Evolutionary conservation across 495 filamentous ascomycete genomes (phyloP).

Genomic region (Talaromyces stipitatus): DNA sequence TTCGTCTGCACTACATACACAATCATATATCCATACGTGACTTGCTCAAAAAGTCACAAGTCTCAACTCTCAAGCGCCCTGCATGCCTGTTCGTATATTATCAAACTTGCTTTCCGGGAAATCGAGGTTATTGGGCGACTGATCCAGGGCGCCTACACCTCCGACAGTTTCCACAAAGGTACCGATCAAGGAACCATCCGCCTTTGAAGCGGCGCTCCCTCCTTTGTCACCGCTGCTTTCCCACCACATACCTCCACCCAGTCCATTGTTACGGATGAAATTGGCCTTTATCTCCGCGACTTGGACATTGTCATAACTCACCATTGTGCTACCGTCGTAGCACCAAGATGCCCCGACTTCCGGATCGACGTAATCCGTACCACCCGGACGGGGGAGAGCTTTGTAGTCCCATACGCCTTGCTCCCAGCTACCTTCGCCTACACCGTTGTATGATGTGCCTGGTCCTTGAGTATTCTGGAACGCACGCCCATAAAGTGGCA

Average conservation of each 20-base stretch:
- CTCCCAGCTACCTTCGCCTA: conserved; percentile 64
- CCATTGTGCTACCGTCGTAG: conserved; percentile 63
- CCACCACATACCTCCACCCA: conserved; percentile 94
- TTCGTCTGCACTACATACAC: neutral
- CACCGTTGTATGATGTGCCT: conserved; percentile 57
- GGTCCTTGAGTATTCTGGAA: conserved; percentile 67
- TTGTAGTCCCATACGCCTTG: conserved; percentile 76
- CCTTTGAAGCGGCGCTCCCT: conserved; percentile 29
- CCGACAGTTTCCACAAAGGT: conserved; percentile 47
- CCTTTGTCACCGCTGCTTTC: conserved; percentile 74
- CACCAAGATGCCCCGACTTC: conserved; percentile 56
- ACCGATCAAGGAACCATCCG: conserved; percentile 54
- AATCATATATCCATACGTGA: neutral
- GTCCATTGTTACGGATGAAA: conserved; percentile 53
- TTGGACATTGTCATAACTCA: conserved; percentile 66
- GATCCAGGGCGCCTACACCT: conserved; percentile 44
- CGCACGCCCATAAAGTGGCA: conserved; percentile 80
- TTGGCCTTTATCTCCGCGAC: conserved; percentile 55
- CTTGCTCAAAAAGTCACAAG: neutral
- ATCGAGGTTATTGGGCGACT: conserved; percentile 55
- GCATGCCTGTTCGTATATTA: conserved; percentile 51
- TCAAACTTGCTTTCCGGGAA: conserved; percentile 77
- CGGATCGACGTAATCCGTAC: conserved; percentile 27
- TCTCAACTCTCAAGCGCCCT: conserved; percentile 2
- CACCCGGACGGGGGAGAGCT: conserved; percentile 39